A percentile compares a stretch with the other conserved stretches of the same genome.
phyloP scores from a whole-genome alignment of 371 early-diverging fungal species.

The Lichtheimia ramosa region DNA sequence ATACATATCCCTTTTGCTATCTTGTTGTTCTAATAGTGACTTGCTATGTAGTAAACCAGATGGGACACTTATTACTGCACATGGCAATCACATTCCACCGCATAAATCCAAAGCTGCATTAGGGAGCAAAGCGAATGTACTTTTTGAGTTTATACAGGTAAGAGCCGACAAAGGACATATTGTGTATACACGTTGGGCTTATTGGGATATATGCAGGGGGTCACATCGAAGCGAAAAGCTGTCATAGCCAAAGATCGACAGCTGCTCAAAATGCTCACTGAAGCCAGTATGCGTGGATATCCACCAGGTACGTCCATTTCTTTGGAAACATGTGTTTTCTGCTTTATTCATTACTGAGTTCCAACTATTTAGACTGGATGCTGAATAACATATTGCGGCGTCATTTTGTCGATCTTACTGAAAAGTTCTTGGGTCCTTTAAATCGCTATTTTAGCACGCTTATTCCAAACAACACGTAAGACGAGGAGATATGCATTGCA shows the following conservation, averaged over 20 bases:
- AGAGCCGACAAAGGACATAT: neutral
- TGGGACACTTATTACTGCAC: constrained; percentile 37
- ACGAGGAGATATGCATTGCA: neutral
- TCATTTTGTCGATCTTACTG: constrained; percentile 92
- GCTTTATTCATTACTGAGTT: constrained; percentile 5
- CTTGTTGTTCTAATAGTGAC: too few species aligned
- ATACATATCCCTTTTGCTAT: neutral
- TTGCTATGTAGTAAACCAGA: constrained; percentile 42
- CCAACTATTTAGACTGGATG: constrained; percentile 52
- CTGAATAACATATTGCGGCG: constrained; percentile 89
- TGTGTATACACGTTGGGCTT: too few species aligned
- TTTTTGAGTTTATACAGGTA: constrained; percentile 62
- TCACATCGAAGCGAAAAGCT: constrained; percentile 79
- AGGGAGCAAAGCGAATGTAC: constrained; percentile 33
- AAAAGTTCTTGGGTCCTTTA: constrained; percentile 92
- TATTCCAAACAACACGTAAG: constrained; percentile 66
- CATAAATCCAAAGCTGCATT: constrained; percentile 25
- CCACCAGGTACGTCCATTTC: constrained; percentile 46
- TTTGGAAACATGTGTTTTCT: neutral
- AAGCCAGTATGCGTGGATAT: constrained; percentile 66
- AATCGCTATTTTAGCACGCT: constrained; percentile 90
- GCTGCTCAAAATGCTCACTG: constrained; percentile 69
- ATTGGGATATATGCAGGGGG: constrained; percentile 35
- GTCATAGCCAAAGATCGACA: constrained; percentile 77
- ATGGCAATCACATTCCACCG: constrained; percentile 24